Evolutionary conservation across 345 rosid genomes (phyloP).

Genomic region (Populus euphratica): DNA sequence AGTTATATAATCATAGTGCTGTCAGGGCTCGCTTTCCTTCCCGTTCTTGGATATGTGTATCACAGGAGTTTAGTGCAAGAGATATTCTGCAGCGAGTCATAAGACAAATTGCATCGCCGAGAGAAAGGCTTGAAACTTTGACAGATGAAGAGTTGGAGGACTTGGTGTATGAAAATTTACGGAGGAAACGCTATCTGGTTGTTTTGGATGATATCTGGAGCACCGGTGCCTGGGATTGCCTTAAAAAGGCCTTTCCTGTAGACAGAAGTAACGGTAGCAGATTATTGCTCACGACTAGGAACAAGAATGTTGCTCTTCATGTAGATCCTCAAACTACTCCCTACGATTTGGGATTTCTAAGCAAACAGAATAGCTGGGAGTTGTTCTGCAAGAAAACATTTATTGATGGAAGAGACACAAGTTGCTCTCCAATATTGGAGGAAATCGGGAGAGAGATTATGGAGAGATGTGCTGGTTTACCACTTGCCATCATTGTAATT

Average conservation of each 20-base stretch:
- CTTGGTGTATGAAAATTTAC: conserved; percentile 16
- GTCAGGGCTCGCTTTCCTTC: conserved; percentile 17
- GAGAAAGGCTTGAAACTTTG: not conserved
- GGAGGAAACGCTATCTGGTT: conserved; percentile 15
- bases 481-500: conserved; percentile 29
- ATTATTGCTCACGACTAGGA: conserved; percentile 24
- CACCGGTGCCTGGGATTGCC: conserved; percentile 19
- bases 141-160: not conserved
- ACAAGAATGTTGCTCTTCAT: conserved; percentile 17
- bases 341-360: conserved; percentile 13
- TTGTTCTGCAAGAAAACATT: conserved; percentile 25
- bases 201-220: conserved; percentile 33
- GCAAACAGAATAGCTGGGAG: conserved; percentile 22
- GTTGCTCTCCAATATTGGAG: conserved; percentile 20
- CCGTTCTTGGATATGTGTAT: conserved; percentile 28
- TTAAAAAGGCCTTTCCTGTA: conserved; percentile 19
- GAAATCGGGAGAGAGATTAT: conserved; percentile 27
- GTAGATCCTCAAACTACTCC: conserved; percentile 18
- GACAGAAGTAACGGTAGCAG: conserved; percentile 22
- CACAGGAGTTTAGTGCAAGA: conserved; percentile 16
- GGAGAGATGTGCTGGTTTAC: conserved; percentile 28
- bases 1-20: conserved; percentile 20
- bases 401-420: not conserved
- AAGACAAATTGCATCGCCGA: conserved; percentile 13
- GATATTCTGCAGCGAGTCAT: conserved; percentile 18